These are phyloP conservation scores for Castanospermum australe DNA, from an alignment of 306 rosid species.

Conservation along the genomic window DNA sequence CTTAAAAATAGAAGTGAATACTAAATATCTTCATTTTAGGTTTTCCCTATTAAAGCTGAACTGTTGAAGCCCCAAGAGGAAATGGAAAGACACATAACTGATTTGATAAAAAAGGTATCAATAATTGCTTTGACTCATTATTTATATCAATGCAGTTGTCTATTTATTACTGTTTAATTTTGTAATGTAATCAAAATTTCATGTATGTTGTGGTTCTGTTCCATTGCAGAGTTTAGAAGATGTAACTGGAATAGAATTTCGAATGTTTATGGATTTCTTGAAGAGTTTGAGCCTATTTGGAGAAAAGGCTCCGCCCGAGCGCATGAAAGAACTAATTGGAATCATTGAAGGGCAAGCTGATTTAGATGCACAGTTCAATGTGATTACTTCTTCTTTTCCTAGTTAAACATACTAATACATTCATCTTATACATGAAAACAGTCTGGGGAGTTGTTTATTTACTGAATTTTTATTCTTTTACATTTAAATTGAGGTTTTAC, in stretches of 20 bases:
- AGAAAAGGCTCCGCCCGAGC: conserved; percentile 82
- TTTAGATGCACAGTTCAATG: conserved; percentile 79
- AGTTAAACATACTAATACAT: neutral
- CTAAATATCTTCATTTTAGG: conserved; percentile 50
- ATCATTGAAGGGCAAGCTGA: conserved; percentile 98
- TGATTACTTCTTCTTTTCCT: conserved; percentile 33
- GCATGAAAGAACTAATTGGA: conserved; percentile 86
- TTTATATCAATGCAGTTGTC: neutral
- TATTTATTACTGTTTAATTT: conserved; percentile 2
- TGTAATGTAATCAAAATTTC: conserved; percentile 14
- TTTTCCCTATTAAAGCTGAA: conserved; percentile 85
- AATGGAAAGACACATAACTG: conserved; percentile 98
- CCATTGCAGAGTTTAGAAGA: conserved; percentile 78
- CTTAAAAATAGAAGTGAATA: conserved; percentile 5
- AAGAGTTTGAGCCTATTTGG: conserved; percentile 84
- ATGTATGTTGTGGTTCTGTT: conserved; percentile 37
- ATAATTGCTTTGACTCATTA: conserved; percentile 17
- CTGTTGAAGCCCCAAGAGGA: conserved; percentile 90
- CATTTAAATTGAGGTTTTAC: neutral
- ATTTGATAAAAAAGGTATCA: conserved; percentile 81
- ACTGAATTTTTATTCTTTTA: neutral
- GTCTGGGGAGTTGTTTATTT: neutral
- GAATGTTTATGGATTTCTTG: conserved; percentile 90
- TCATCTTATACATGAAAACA: conserved; percentile 3
- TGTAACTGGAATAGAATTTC: conserved; percentile 86